Percentiles rank a stretch among this genome's conserved stretches.
phyloP scores from a whole-genome alignment of 257 asterid species.

The Paraleonurus japonicus region DNA sequence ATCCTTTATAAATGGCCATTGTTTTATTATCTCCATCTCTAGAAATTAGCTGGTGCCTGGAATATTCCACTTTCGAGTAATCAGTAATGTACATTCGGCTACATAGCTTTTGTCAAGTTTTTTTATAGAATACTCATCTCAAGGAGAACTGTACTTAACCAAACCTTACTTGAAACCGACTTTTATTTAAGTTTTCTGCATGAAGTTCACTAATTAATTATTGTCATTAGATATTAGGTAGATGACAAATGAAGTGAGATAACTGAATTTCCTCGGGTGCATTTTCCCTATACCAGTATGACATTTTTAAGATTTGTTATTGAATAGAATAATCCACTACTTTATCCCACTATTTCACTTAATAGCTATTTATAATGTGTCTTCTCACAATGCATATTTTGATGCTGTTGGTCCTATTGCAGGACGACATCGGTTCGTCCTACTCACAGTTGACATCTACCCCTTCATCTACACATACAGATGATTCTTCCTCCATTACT shows the following conservation, averaged over 20 bases:
- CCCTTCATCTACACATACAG: constrained; percentile 49
- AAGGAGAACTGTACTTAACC: neutral
- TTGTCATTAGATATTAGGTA: neutral
- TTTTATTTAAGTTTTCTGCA: neutral
- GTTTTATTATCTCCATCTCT: neutral
- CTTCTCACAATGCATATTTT: constrained; percentile 19
- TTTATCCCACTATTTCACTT: constrained; percentile 9
- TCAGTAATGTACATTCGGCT: neutral
- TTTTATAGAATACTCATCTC: neutral
- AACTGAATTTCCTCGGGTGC: constrained; percentile 1
- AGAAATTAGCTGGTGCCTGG: neutral
- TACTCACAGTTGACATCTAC: constrained; percentile 56
- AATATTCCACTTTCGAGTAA: neutral
- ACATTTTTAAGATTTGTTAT: neutral
- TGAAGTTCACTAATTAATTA: neutral
- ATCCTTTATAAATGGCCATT: neutral
- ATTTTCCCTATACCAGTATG: neutral
- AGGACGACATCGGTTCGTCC: constrained; percentile 62
- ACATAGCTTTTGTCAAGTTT: too few species aligned
- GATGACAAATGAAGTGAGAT: constrained; percentile 6
- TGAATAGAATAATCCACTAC: neutral
- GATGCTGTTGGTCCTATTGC: constrained; percentile 33
- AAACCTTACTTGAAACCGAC: neutral
- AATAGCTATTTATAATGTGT: constrained; percentile 18
- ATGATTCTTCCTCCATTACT: constrained; percentile 68